Conservation (phyloP, 2,329 filamentous ascomycete genomes). For the Nothophoma quercina region DNA sequence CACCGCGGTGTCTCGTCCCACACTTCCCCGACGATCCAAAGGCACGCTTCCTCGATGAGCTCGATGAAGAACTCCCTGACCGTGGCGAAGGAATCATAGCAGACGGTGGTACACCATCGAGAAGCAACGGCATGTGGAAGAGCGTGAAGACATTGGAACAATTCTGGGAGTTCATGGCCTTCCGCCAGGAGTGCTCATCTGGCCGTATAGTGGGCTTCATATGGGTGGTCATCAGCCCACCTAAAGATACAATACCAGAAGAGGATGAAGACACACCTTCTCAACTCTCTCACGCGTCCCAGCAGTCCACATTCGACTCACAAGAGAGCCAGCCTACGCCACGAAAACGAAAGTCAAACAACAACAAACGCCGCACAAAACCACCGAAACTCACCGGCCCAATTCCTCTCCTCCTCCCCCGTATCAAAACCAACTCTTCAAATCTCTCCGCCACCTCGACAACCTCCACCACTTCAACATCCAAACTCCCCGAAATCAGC, state of each 20-base stretch:
- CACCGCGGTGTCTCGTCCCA: constrained; percentile 84
- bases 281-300: constrained; percentile 28
- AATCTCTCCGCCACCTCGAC: constrained; percentile 54
- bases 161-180: constrained; percentile 99
- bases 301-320: constrained; percentile 27
- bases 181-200: constrained; percentile 92
- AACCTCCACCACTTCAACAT: constrained; percentile 46
- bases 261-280: constrained; percentile 41
- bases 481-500: constrained; percentile 61
- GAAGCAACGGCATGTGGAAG: constrained; percentile 77
- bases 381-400: constrained; percentile 57
- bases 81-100: constrained; percentile 49
- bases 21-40: constrained; percentile 96
- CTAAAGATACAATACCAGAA: constrained; percentile 49
- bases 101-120: constrained; percentile 51
- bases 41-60: constrained; percentile 82
- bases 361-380: constrained; percentile 30
- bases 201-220: constrained; percentile 92
- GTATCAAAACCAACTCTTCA: constrained; percentile 64
- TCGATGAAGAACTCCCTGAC: constrained; percentile 81
- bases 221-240: constrained; percentile 84
- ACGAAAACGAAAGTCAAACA: constrained; percentile 22
- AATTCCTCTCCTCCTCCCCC: constrained; percentile 70
- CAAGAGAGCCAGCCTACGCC: constrained; percentile 26
- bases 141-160: constrained; percentile 84